Percentiles rank a stretch among this genome's conserved stretches.
These are phyloP conservation scores for Ambrosia artemisiifolia DNA, from an alignment of 129 eudicot species.

Conservation along the genomic window DNA sequence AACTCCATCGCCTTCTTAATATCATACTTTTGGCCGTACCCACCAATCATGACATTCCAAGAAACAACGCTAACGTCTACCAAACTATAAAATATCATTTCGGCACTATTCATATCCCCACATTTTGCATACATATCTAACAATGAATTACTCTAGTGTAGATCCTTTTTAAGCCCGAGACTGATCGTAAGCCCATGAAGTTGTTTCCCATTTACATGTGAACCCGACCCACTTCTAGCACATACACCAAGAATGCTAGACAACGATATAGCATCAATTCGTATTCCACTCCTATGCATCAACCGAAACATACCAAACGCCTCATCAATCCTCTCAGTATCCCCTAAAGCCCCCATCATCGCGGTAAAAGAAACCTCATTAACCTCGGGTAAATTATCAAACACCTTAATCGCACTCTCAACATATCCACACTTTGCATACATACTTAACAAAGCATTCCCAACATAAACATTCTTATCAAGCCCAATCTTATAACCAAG, in stretches of 20 bases:
- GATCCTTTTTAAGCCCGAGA: slow-evolving; percentile 63
- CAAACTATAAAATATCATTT: slow-evolving; percentile 44
- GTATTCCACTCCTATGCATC: slow-evolving; percentile 52
- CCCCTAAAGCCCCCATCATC: slow-evolving; percentile 69
- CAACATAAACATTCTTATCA: slow-evolving; percentile 61
- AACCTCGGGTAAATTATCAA: slow-evolving; percentile 52
- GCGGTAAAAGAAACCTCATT: slow-evolving; percentile 85
- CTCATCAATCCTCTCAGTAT: slow-evolving; percentile 49
- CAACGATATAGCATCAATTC: slow-evolving; percentile 59
- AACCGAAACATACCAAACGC: slow-evolving; percentile 55
- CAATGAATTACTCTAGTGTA: slow-evolving; percentile 62
- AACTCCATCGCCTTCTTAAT: slow-evolving; percentile 49
- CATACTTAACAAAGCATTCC: slow-evolving; percentile 67
- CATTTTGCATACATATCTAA: slow-evolving; percentile 79
- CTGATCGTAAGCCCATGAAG: slow-evolving; percentile 54
- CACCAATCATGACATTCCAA: too few relatives aligned
- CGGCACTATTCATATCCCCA: slow-evolving; percentile 65
- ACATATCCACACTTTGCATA: slow-evolving; percentile 59
- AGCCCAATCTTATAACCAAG: slow-evolving; percentile 61
- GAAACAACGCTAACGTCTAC: slow-evolving; percentile 57
- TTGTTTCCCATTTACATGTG: slow-evolving; percentile 41
- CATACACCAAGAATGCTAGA: slow-evolving; percentile 71
- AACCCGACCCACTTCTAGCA: slow-evolving; percentile 33
- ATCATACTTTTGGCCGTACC: slow-evolving; percentile 48
- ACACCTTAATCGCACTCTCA: slow-evolving; percentile 47